phyloP scores from a whole-genome alignment of 2,329 filamentous ascomycete species.

The Verticillium zaregamsianum region DNA sequence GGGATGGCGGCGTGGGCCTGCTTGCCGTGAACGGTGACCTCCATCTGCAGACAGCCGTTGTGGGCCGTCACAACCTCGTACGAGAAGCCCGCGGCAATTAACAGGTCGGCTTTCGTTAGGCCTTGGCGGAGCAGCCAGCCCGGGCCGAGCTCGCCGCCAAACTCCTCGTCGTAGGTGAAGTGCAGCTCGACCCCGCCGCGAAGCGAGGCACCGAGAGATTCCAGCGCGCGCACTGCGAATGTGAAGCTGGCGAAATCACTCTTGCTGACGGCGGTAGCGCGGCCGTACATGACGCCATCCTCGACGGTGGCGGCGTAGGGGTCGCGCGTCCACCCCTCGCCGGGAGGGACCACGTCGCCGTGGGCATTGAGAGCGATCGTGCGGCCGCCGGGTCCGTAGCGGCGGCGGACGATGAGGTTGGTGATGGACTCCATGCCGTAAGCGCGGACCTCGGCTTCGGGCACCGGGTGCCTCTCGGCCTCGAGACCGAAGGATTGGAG shows the following conservation, averaged over 20 bases:
- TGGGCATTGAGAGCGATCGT: constrained; percentile 9
- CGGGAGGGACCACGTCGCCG: constrained; percentile 8
- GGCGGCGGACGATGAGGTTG: constrained; percentile 8
- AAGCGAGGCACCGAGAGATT: constrained; percentile 1
- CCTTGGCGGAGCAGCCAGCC: constrained; percentile 6
- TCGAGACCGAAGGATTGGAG: constrained; percentile 5
- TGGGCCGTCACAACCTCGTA: constrained; percentile 9
- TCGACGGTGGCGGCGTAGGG: constrained; percentile 5
- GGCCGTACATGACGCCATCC: constrained; percentile 8
- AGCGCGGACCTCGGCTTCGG: constrained; percentile 4
- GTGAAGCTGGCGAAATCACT: constrained; percentile 9
- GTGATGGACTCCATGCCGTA: constrained; percentile 11
- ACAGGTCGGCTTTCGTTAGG: constrained; percentile 6
- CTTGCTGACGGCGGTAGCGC: constrained; percentile 9
- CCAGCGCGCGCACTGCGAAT: constrained; percentile 8
- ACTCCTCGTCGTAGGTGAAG: constrained; percentile 10
- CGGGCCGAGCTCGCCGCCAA: constrained; percentile 9
- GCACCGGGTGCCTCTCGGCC: constrained; percentile 8
- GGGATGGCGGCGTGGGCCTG: constrained; percentile 9
- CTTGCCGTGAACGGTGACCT: constrained; percentile 4
- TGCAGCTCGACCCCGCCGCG: constrained; percentile 5
- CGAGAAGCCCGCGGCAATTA: constrained; percentile 10
- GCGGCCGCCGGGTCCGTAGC: constrained; percentile 2
- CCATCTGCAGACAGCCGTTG: constrained; percentile 10
- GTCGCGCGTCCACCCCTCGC: constrained; percentile 7